Evolutionary conservation across 2,329 filamentous ascomycete genomes (phyloP).

Genomic region (Xylariaceae sp.): DNA sequence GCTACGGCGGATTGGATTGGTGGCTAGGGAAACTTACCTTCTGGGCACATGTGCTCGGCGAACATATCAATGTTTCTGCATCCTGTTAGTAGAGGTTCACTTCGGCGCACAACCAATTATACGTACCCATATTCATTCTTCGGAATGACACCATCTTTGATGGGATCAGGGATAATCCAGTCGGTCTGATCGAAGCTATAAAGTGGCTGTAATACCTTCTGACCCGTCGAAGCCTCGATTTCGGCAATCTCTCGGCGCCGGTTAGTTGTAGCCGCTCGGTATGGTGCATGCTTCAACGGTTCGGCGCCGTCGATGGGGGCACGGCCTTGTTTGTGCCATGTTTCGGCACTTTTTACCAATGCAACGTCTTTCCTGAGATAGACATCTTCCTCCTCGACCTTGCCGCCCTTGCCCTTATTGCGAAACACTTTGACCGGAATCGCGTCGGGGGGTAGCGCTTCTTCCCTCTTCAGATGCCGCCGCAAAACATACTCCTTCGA

Average conservation of each 20-base stretch:
- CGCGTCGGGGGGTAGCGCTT: conserved; percentile 70
- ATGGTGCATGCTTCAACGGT: conserved; percentile 82
- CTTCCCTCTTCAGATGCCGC: conserved; percentile 84
- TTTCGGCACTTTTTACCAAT: conserved; percentile 84
- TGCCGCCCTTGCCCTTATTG: conserved; percentile 68
- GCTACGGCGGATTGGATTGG: neutral
- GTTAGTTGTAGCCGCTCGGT: conserved; percentile 84
- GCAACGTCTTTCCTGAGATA: conserved; percentile 76
- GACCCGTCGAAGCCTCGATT: conserved; percentile 70
- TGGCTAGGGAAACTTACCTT: conserved; percentile 32
- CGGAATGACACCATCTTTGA: conserved; percentile 78
- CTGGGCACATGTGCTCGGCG: conserved; percentile 85
- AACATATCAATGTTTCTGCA: conserved; percentile 83
- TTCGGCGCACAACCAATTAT: neutral
- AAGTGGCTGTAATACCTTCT: conserved; percentile 81
- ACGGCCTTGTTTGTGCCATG: conserved; percentile 95
- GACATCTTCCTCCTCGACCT: conserved; percentile 72
- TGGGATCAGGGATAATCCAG: conserved; percentile 89
- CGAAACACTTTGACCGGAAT: conserved; percentile 70
- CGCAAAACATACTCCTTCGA: conserved; percentile 81
- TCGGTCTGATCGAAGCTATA: conserved; percentile 84
- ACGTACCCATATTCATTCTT: conserved; percentile 77
- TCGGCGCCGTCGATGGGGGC: conserved; percentile 65
- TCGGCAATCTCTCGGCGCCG: conserved; percentile 87
- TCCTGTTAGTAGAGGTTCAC: conserved; percentile 4